Conservation (phyloP, 768 basidiomycete species). For the Rhodosporidiobolus odoratus region DNA sequence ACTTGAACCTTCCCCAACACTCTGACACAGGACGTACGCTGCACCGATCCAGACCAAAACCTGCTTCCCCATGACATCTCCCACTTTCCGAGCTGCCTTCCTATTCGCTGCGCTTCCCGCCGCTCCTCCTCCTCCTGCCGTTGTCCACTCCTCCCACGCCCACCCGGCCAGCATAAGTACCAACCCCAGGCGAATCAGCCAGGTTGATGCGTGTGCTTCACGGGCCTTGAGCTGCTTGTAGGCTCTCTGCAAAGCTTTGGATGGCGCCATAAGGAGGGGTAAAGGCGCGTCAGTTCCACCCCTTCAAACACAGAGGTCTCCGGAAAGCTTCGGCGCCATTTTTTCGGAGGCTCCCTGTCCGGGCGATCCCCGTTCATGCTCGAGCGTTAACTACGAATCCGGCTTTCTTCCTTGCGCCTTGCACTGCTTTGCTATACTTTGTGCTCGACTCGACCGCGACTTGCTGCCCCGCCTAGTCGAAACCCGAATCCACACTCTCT, state of each 20-base stretch:
- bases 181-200: slow-evolving; percentile 18
- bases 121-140: background rate
- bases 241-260: background rate
- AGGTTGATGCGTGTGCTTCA: slow-evolving; percentile 1
- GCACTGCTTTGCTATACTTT: no score
- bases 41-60: slow-evolving; percentile 12
- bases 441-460: no score
- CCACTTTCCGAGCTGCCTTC: background rate
- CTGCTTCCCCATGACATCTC: background rate
- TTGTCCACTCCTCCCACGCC: background rate
- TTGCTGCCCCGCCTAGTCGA: no score
- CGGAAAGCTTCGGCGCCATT: background rate
- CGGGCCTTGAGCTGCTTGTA: background rate
- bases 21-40: slow-evolving; percentile 9
- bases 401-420: no score
- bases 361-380: no score
- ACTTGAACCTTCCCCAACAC: background rate
- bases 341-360: no score
- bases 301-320: background rate
- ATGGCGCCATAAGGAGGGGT: background rate
- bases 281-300: no score
- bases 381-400: no score
- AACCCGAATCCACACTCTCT: no score
- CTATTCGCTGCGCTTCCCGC: background rate
- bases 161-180: slow-evolving; percentile 3